Base-by-base conservation (phyloP, 2,329 filamentous ascomycete genomes). In the Apiospora rasikravindrae region DNA sequence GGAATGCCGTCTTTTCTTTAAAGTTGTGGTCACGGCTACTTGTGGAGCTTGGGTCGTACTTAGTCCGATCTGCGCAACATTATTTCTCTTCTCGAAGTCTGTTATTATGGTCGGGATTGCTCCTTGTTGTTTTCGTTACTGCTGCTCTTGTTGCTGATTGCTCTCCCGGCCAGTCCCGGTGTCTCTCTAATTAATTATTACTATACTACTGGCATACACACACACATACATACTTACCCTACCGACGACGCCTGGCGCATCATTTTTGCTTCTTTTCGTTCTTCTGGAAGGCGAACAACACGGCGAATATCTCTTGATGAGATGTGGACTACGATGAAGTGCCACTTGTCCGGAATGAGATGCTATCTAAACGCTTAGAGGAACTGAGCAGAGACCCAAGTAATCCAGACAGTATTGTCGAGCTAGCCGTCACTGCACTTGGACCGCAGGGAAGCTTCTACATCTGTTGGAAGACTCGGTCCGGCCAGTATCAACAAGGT, bases 371-470 rank as follows among this genome's bases (percentile, higher is more conserved):
- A 72, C 73, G 77, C 57, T 70, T 79, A 40, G 70, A 76, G 37
- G 77, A 76, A 53, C 57, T 78, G 44, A 75, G 73, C 57, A 74
- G 76, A 72, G 74, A 77, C 61, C 70, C 73, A 66, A 73, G 71
- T 61, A 74, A 76, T 47, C 73, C 77, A 69, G 77, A 79, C 29
- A 77, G 76, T 44, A 76, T 80, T 70, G 76, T 77, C 14, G 77
- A 80, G 69, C 75, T 80, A 26, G 77, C 79, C 64, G 79, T 80
- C n/a, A 80, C 79, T 1, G 79, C 79, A 47, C 74, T 80, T 2
- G 79, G 79, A 29, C 77, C 78, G 4, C 71, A 73, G 44, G 79
- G 79, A 40, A 74, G 77, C 37, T 78, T 78, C 67, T 80, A 80
- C 69, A 78, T 80, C 45, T 80, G 79, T 69, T 80, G 79, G 79